phyloP scores from a whole-genome alignment of 441 rosid species.

The Populus hybrid region DNA sequence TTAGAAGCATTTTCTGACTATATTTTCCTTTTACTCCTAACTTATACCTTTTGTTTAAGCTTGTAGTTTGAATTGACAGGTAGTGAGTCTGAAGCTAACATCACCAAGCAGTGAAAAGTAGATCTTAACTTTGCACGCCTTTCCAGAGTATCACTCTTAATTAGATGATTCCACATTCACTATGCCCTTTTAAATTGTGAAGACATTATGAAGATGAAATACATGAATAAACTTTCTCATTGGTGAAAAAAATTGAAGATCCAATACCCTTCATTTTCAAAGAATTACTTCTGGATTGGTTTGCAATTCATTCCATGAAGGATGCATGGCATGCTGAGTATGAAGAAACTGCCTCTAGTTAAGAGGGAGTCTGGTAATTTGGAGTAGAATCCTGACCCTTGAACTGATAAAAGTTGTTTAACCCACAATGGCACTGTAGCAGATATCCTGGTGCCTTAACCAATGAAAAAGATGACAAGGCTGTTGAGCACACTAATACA shows the following conservation, averaged over 20 bases:
- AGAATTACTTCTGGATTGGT: background rate
- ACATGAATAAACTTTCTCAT: background rate
- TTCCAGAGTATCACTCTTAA: conserved; percentile 30
- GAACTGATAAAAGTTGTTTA: background rate
- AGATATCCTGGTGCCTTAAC: conserved; percentile 10
- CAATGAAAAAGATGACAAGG: conserved; percentile 5
- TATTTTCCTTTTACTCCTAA: conserved; percentile 47
- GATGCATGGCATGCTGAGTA: background rate
- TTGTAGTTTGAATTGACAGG: conserved; percentile 55
- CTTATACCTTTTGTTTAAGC: conserved; percentile 41
- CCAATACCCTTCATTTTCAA: background rate
- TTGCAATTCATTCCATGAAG: background rate
- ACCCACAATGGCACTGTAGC: conserved; percentile 5
- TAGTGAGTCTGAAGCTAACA: conserved; percentile 48
- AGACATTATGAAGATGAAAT: background rate
- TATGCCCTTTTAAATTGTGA: background rate
- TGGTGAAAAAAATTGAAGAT: conserved; percentile 6
- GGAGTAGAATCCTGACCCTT: conserved; percentile 8
- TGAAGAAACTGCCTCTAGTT: background rate
- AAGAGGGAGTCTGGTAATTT: background rate
- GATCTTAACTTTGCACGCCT: conserved; percentile 28
- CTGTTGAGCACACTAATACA: conserved; percentile 14
- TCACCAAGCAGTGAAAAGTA: conserved; percentile 32
- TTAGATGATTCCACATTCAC: conserved; percentile 18
- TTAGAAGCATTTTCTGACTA: conserved; percentile 56